Evolutionary conservation across 441 rosid species (phyloP).

Genomic region (Gossypium lobatum): DNA sequence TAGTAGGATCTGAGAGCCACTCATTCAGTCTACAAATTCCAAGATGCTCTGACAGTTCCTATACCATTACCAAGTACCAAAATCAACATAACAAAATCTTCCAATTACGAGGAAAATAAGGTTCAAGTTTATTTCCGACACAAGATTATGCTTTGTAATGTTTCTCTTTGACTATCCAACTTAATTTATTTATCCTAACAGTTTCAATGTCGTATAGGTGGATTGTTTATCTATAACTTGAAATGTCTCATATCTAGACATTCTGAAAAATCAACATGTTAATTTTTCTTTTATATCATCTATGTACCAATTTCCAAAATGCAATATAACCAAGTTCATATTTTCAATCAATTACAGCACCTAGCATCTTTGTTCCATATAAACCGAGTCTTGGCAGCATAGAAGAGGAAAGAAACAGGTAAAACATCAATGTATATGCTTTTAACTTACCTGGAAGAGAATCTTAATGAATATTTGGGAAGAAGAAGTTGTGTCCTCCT

Average conservation of each 20-base stretch:
- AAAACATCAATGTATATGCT: neutral
- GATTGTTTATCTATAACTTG: neutral
- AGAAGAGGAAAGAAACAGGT: neutral
- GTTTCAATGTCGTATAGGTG: neutral
- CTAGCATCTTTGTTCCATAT: neutral
- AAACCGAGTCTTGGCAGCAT: neutral
- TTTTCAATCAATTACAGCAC: neutral
- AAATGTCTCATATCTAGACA: neutral
- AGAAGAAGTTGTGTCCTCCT: conserved; percentile 88
- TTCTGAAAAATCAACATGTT: neutral
- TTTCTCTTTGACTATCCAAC: neutral
- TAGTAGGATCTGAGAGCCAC: conserved; percentile 64
- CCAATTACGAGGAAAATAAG: neutral
- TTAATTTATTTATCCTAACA: neutral
- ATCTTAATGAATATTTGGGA: conserved; percentile 90
- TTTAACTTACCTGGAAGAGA: conserved; percentile 69
- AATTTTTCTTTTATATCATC: neutral
- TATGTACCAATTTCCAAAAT: neutral
- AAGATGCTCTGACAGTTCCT: conserved; percentile 83
- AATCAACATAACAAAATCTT: neutral
- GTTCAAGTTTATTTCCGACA: neutral
- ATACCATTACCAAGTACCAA: conserved; percentile 15
- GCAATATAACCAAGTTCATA: neutral
- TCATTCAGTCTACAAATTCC: conserved; percentile 69
- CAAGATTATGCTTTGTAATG: neutral